phyloP scores from a whole-genome alignment of 2,329 filamentous ascomycete genomes.

The Trichoderma citrinoviride region DNA sequence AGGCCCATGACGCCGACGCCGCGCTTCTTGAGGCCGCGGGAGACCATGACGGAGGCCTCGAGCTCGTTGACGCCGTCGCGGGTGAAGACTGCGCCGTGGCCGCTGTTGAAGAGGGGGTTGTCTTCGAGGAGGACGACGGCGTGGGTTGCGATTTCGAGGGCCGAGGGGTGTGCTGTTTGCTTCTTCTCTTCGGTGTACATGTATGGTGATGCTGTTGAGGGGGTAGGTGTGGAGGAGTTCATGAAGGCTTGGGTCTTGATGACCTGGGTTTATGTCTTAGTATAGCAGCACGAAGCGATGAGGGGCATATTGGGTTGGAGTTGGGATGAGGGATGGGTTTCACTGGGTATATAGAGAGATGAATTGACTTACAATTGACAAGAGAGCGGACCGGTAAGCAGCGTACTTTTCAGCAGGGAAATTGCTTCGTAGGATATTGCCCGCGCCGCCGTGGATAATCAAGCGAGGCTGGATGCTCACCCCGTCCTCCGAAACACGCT shows the following conservation, averaged over 20 bases:
- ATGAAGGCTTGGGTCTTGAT: slow-evolving; percentile 48
- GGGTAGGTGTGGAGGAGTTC: slow-evolving; percentile 32
- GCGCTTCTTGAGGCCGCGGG: slow-evolving; percentile 67
- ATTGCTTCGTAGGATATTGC: slow-evolving; percentile 61
- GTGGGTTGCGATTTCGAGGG: slow-evolving; percentile 71
- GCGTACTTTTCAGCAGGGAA: slow-evolving; percentile 57
- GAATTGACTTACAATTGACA: slow-evolving; percentile 55
- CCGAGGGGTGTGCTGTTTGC: slow-evolving; percentile 43
- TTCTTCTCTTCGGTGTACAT: too few relatives aligned
- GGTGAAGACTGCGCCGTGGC: slow-evolving; percentile 82
- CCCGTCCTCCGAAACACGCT: slow-evolving; percentile 7
- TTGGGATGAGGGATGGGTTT: not conserved
- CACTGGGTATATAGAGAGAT: not conserved
- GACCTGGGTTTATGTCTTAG: slow-evolving; percentile 36
- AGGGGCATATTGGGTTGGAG: not conserved
- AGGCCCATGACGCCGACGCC: slow-evolving; percentile 75
- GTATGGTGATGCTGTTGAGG: too few relatives aligned
- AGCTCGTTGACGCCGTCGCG: slow-evolving; percentile 79
- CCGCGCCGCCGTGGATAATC: slow-evolving; percentile 72
- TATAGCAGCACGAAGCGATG: too few relatives aligned
- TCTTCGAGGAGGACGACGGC: slow-evolving; percentile 77
- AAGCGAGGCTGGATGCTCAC: slow-evolving; percentile 51
- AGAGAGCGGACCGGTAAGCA: slow-evolving; percentile 58
- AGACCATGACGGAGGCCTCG: slow-evolving; percentile 85
- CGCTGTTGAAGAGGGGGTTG: slow-evolving; percentile 79